These are phyloP conservation scores for Petunia hybrid DNA, from an alignment of 305 asterid genomes.

Conservation along the genomic window DNA sequence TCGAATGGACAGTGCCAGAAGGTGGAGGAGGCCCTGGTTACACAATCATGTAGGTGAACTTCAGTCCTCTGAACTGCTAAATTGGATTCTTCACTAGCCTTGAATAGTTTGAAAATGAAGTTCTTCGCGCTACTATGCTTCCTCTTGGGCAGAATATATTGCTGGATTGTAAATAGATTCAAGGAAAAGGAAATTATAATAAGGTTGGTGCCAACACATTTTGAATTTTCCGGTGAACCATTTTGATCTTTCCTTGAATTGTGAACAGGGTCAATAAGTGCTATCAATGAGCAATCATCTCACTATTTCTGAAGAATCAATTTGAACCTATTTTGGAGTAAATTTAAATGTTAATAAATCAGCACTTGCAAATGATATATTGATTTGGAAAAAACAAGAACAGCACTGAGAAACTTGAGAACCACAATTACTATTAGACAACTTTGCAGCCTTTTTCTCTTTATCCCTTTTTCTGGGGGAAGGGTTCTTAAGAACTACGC, in stretches of 20 bases:
- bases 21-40: slow-evolving; percentile 98
- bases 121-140: background rate
- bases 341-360: background rate
- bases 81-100: background rate
- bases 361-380: too few relatives aligned
- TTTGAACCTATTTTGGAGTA: background rate
- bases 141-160: background rate
- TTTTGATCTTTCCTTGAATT: slow-evolving; percentile 4
- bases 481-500: too few relatives aligned
- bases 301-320: background rate
- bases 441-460: too few relatives aligned
- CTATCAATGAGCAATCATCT: background rate
- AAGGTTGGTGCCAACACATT: background rate
- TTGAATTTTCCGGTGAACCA: background rate
- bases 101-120: background rate
- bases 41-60: slow-evolving; percentile 66
- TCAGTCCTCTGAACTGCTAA: slow-evolving; percentile 21
- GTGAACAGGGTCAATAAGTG: background rate
- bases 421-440: too few relatives aligned
- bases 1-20: slow-evolving; percentile 96
- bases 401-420: too few relatives aligned
- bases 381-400: background rate
- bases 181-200: background rate
- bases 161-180: slow-evolving; percentile 19
- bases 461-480: too few relatives aligned